A percentile compares a stretch with the other conserved stretches of the same genome.
phyloP scores from a whole-genome alignment of 1,139 yeast species.

The Blastobotrys proliferans region DNA sequence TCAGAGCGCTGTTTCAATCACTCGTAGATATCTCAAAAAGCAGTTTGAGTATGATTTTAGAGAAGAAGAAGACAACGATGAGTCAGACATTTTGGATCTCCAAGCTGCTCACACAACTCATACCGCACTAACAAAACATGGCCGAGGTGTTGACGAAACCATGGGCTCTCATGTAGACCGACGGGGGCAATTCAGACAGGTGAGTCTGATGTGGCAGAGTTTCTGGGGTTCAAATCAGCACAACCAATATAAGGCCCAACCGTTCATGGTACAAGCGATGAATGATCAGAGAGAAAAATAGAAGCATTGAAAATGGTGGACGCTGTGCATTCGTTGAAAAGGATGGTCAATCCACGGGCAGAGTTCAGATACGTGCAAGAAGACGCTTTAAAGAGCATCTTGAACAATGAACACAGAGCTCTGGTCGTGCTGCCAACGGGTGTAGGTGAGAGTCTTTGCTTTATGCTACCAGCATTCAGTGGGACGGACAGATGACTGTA shows the following conservation, averaged over 20 bases:
- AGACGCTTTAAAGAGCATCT: neutral
- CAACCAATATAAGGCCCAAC: neutral
- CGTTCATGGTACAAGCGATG: neutral
- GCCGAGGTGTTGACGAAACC: neutral
- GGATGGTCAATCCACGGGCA: neutral
- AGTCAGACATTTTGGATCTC: neutral
- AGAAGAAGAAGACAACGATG: neutral
- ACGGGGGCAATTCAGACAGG: neutral
- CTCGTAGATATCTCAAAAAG: neutral
- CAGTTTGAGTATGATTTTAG: neutral
- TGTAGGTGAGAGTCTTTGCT: conserved; percentile 2
- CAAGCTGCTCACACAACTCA: neutral
- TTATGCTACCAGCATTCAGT: conserved; percentile 4
- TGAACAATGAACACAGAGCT: neutral
- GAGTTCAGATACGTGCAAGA: neutral
- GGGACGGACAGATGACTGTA: neutral
- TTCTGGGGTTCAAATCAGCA: neutral
- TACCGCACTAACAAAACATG: neutral
- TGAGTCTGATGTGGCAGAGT: neutral
- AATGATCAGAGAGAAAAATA: neutral
- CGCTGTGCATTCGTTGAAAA: too few species aligned
- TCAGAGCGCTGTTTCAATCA: neutral
- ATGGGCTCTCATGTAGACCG: neutral
- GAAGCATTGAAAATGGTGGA: neutral
- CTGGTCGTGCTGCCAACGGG: conserved; percentile 7